Evolutionary conservation across 192 early-diverging fungal species (phyloP).

Genomic region (Umbelopsis vinacea): DNA sequence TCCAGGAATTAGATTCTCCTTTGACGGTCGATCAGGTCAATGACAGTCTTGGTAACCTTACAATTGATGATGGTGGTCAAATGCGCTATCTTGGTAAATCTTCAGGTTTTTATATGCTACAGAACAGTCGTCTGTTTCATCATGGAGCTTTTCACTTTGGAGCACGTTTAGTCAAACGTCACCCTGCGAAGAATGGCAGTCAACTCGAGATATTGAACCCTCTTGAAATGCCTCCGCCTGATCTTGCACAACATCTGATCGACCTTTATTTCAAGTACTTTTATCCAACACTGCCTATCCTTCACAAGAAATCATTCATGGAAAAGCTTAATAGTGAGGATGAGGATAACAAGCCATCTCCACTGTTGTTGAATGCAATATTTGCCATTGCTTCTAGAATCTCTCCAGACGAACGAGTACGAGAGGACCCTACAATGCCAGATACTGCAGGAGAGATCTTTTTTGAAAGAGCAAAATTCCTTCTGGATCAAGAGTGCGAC

Average conservation of each 20-base stretch:
- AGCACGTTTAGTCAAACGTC: slow-evolving; percentile 31
- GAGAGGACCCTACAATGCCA: slow-evolving; percentile 45
- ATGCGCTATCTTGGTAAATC: slow-evolving; percentile 77
- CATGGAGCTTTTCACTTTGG: slow-evolving; percentile 47
- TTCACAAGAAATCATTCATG: slow-evolving; percentile 67
- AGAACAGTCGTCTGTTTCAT: slow-evolving; percentile 56
- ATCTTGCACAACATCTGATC: slow-evolving; percentile 63
- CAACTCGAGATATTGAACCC: slow-evolving; percentile 35
- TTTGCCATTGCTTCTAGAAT: slow-evolving; percentile 54
- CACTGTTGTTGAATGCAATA: slow-evolving; percentile 56
- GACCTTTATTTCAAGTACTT: slow-evolving; percentile 64
- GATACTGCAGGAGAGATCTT: slow-evolving; percentile 57
- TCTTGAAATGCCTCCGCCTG: slow-evolving; percentile 63
- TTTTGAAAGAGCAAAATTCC: slow-evolving; percentile 69
- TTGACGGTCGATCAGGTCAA: slow-evolving; percentile 37
- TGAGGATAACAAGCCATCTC: slow-evolving; percentile 27
- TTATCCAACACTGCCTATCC: slow-evolving; percentile 70
- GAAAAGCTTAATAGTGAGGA: slow-evolving; percentile 1
- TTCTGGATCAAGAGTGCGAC: slow-evolving; percentile 72
- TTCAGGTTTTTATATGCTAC: slow-evolving; percentile 76
- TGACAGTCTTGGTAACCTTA: slow-evolving; percentile 61
- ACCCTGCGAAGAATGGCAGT: slow-evolving; percentile 38
- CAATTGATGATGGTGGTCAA: slow-evolving; percentile 72
- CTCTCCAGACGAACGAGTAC: slow-evolving; percentile 44
- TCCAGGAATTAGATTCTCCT: slow-evolving; percentile 2